A percentile compares a stretch with the other conserved stretches of the same genome.
These are phyloP conservation scores for Melaleuca quinquenervia DNA, from an alignment of 345 rosid genomes.

Conservation along the genomic window DNA sequence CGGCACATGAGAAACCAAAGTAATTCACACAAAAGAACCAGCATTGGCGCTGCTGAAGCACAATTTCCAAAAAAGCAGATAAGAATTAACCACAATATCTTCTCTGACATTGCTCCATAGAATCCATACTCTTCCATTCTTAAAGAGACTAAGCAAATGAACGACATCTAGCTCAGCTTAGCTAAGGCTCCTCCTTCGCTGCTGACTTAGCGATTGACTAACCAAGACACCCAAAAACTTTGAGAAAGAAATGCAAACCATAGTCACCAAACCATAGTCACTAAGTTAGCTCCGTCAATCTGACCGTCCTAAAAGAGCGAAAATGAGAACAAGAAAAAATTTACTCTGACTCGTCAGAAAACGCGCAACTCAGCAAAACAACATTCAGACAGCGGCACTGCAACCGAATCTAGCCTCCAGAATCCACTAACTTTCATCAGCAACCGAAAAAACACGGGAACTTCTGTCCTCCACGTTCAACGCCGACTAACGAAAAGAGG, in stretches of 20 bases:
- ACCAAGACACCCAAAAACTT: neutral
- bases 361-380: neutral
- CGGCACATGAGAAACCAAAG: neutral
- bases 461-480: neutral
- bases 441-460: neutral
- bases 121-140: neutral
- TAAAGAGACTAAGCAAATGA: neutral
- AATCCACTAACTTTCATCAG: neutral
- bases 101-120: neutral
- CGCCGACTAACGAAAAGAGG: neutral
- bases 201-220: neutral
- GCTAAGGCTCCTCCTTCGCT: neutral
- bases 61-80: neutral
- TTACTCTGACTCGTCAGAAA: neutral
- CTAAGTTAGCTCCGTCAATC: neutral
- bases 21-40: neutral
- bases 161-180: neutral
- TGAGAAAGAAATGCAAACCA: neutral
- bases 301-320: neutral
- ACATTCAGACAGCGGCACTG: neutral
- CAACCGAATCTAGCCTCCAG: neutral
- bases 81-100: neutral
- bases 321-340: neutral
- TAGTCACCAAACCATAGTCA: neutral
- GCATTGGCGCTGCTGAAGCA: neutral